Evolutionary conservation across 1,139 yeast genomes (phyloP), one percentile per base, ranked within the genome.

Genomic region (Lodderomyces oxycetoniae): DNA sequence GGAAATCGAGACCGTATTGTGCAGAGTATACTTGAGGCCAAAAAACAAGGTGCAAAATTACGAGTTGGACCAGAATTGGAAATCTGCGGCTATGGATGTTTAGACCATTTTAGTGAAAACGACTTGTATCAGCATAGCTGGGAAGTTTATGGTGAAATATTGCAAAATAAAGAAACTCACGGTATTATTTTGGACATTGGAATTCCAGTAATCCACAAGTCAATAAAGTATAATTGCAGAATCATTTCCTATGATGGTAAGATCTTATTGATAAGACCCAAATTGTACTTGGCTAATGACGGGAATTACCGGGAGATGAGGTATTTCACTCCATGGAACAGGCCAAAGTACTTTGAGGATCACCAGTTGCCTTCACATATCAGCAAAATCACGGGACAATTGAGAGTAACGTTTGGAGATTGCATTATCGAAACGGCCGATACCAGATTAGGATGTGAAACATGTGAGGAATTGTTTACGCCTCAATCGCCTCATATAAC

Each of bases 291-390:
- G 35, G 97, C 97, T 14, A 93, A 91, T 55, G 98, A 91, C 61
- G 99, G 99, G 1, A 91, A 91, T 54, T 91, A 93, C 61, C 74
- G 98, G 34, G 99, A 91, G 58, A 89, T 91, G 97, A 73, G 99
- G 47, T 88, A 80, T 57, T 91, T 91, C 56, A 86, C 95, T 1
- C 95, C 97, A 10, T 91, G 98, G 98, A 70, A 77, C 49, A 73
- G 84, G 36, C 77, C 89, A 7, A 77, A 80, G 47, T 72, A 78
- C 45, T 80, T 77, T 32, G 97, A 91, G 56, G 69, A 71, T 28
- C 82, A 71, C 49, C 65, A 72, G 26, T 67, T 93, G 42, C 98
- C 98, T 3, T 69, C 79, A 35, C 53, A 62, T 45, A 77, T 89
- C 37, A 76, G 74, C 41, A 64, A 63, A 38, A 57, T 81, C 33